Evolutionary conservation across 225 moss, liverwort and hornwort species (phyloP).

Genomic region (Physcomitrium patens): DNA sequence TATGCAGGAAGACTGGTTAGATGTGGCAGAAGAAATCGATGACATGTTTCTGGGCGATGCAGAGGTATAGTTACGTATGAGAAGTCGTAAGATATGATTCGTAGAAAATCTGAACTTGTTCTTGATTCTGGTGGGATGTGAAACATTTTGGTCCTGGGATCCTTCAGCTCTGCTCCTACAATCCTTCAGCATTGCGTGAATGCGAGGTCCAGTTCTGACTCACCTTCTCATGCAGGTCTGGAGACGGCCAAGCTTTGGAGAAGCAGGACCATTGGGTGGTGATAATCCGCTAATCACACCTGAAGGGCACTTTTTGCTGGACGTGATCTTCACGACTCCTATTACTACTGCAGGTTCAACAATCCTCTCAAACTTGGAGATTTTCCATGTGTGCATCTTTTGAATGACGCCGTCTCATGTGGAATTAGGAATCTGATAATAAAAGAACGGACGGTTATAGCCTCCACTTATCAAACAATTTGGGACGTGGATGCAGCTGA

Average conservation of each 20-base stretch:
- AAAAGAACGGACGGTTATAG: slow-evolving; percentile 7
- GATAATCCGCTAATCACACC: slow-evolving; percentile 61
- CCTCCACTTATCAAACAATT: slow-evolving; percentile 5
- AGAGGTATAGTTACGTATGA: slow-evolving; percentile 41
- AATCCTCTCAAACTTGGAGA: slow-evolving; percentile 8
- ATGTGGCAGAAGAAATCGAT: slow-evolving; percentile 67
- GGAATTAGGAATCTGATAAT: slow-evolving; percentile 1
- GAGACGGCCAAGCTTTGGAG: slow-evolving; percentile 69
- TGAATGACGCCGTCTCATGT: neutral
- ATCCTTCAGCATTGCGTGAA: slow-evolving; percentile 13
- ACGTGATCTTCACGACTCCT: slow-evolving; percentile 66
- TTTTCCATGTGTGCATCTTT: neutral
- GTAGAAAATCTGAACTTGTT: slow-evolving; percentile 5
- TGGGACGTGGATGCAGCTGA: slow-evolving; percentile 48
- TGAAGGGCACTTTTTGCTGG: slow-evolving; percentile 66
- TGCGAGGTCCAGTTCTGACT: slow-evolving; percentile 1
- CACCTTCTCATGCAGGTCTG: slow-evolving; percentile 48
- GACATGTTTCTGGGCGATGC: slow-evolving; percentile 69
- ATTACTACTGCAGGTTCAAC: slow-evolving; percentile 51
- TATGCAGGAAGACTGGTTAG: slow-evolving; percentile 60
- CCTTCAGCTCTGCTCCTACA: neutral
- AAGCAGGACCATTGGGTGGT: slow-evolving; percentile 66
- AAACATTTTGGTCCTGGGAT: neutral
- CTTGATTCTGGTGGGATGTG: neutral
- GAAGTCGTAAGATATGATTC: neutral